Percentiles rank a stretch among this genome's conserved stretches.
phyloP scores from a whole-genome alignment of 306 rosid genomes.

The Cucumis hystrix region DNA sequence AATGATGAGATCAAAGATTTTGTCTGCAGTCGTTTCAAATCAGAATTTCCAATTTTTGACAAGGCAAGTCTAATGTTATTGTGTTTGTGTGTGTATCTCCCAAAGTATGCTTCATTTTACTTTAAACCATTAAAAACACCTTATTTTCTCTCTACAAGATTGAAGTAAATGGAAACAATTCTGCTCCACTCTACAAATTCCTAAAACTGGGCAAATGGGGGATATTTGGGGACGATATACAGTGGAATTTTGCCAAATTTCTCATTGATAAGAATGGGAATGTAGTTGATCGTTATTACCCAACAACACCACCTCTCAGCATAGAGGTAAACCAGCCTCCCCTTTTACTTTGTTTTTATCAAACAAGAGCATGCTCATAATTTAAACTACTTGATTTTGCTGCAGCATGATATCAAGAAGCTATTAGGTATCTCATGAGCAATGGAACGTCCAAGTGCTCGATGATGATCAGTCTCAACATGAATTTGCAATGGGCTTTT shows the following conservation, averaged over 20 bases:
- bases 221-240: conserved; percentile 64
- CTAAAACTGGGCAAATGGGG: conserved; percentile 69
- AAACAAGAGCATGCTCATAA: not conserved
- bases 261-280: conserved; percentile 62
- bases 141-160: conserved; percentile 24
- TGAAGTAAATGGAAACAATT: conserved; percentile 65
- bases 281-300: conserved; percentile 63
- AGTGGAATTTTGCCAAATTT: conserved; percentile 87
- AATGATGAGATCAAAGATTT: conserved; percentile 66
- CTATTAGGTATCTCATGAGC: conserved; percentile 35
- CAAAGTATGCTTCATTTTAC: not conserved
- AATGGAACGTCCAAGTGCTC: not conserved
- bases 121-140: not conserved
- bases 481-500: not conserved
- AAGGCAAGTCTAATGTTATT: conserved; percentile 31
- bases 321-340: conserved; percentile 42
- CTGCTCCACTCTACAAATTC: conserved; percentile 64
- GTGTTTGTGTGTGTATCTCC: not conserved
- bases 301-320: conserved; percentile 78
- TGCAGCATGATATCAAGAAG: conserved; percentile 53
- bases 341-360: not conserved
- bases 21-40: conserved; percentile 74
- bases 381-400: not conserved
- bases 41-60: conserved; percentile 76
- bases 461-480: not conserved